Percentiles rank a stretch among this genome's conserved stretches.
Conservation (phyloP, 176 grass and related monocot species). For the Secale cereale region DNA sequence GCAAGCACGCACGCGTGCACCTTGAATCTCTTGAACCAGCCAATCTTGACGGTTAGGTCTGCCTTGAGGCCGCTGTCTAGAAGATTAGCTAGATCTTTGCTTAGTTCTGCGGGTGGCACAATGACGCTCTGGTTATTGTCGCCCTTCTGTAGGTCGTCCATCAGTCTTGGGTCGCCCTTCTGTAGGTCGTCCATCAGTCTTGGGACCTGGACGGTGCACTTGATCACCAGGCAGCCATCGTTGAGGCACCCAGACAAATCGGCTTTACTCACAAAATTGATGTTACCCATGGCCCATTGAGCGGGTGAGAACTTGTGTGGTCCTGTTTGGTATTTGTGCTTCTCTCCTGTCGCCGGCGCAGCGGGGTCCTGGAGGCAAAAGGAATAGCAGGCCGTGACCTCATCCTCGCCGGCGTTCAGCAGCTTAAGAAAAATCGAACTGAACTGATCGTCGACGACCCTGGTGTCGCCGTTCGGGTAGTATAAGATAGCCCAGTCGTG, state of each 20-base stretch:
- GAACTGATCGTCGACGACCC: background rate
- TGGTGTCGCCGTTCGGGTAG: background rate
- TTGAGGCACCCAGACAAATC: background rate
- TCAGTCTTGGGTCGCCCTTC: no score
- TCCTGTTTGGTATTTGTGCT: background rate
- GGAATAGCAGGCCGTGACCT: background rate
- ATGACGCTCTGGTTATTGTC: background rate
- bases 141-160: no score
- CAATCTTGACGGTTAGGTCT: background rate
- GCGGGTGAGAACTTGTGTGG: background rate
- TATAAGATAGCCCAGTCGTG: background rate
- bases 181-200: background rate
- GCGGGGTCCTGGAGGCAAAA: background rate
- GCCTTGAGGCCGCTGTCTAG: background rate
- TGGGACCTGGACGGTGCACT: background rate
- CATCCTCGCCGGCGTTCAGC: background rate
- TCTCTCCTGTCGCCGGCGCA: background rate
- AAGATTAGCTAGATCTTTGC: background rate
- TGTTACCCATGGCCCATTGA: rapidly evolving
- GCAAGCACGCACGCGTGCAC: background rate
- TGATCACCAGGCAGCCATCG: background rate
- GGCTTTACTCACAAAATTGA: background rate
- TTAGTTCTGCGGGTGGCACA: background rate
- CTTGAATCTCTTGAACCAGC: background rate
- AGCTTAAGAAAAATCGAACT: background rate